phyloP scores from a whole-genome alignment of 208 protist species.

The Leishmania lainsoni region DNA sequence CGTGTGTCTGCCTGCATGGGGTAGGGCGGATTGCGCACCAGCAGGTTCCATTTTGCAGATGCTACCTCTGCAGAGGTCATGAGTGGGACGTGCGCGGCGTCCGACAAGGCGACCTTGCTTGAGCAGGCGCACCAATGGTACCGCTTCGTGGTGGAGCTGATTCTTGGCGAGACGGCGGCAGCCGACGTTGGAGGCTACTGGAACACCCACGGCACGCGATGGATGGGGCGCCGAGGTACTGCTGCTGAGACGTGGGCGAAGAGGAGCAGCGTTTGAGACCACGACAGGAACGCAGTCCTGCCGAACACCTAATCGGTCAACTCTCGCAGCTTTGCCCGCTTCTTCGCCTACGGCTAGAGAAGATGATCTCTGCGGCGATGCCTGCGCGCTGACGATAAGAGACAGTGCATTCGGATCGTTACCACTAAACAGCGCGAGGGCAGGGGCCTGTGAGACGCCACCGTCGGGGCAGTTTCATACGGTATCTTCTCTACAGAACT shows the following conservation, averaged over 20 bases:
- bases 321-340: constrained; percentile 9
- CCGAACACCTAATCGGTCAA: neutral
- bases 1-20: neutral
- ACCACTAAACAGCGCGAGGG: neutral
- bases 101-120: neutral
- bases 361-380: neutral
- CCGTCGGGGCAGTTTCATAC: neutral
- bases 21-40: neutral
- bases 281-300: neutral
- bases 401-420: neutral
- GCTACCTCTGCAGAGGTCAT: neutral
- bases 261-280: neutral
- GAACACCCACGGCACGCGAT: neutral
- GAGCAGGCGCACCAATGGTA: constrained; percentile 25
- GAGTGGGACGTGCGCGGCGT: neutral
- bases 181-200: constrained; percentile 27
- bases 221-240: neutral
- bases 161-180: constrained; percentile 25
- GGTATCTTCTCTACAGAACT: neutral
- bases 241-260: neutral
- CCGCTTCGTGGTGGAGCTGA: constrained; percentile 22
- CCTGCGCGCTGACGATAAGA: neutral
- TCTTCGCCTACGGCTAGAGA: neutral
- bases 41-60: neutral
- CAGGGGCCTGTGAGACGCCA: neutral